Base-by-base conservation (phyloP, 305 asterid species). In the Fraxinus platypoda region DNA sequence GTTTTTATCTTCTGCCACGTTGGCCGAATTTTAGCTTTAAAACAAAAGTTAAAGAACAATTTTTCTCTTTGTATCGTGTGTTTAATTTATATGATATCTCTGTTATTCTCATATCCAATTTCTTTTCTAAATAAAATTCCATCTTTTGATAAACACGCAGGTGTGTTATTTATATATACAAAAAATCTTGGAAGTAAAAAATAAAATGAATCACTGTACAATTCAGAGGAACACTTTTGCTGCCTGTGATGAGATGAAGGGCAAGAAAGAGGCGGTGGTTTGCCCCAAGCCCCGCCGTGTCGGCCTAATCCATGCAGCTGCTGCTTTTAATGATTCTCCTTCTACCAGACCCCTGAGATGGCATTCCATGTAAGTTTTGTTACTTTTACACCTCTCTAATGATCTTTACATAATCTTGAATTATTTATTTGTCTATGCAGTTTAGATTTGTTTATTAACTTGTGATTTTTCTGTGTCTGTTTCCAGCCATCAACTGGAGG, bases 261-360 rank as follows among this genome's bases (percentile, higher is more conserved):
- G 86, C 68, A 86, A 78, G 80, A 92, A 79, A 72, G 94, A 88
- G 25, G 81, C 87, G 72, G 90, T 95, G 86, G 94, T 95, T 78
- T 95, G 99, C 86, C 99, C 99, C 0, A 93, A 94, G 86, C 99
- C 99, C 3, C 89, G 99, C 79, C 88, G 98, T 81, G 34, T 95
- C 68, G 93, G 94, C 71, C 86, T 89, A 8, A 78, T 87, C 79
- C 91, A 91, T 25, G 34, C 74, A 1, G 34, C 74, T 72, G 31
- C 90, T 62, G 72, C 89, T 73, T 59, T 83, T 15, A 75, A 81
- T 62, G 97, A 91, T 76, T 90, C 93, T 31, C 19, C 84, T 12
- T 80, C 43, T 38, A 77, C 82, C 38, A 85, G 91, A 52, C 86
- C 94, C 79, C 82, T 89, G 52, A 86, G 97, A 81, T 90, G 95